phyloP scores from a whole-genome alignment of 139 green algal species.

The Chloropicon primus region DNA sequence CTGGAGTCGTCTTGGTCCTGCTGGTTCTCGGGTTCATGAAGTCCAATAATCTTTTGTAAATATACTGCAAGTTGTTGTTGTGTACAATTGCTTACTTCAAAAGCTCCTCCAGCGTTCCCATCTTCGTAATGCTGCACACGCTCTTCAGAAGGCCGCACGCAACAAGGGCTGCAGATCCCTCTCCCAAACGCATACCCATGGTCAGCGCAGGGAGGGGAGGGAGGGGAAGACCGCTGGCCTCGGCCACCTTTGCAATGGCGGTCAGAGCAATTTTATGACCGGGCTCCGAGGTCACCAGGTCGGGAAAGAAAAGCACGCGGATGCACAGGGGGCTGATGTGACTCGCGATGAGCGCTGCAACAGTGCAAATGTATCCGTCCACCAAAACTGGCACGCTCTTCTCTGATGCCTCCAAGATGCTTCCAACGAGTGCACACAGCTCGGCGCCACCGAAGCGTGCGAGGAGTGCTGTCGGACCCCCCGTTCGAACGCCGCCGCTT shows the following conservation, averaged over 20 bases:
- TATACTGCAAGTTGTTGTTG: not conserved
- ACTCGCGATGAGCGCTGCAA: not conserved
- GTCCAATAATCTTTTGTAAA: not conserved
- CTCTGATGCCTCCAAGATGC: not conserved
- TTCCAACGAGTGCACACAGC: not conserved
- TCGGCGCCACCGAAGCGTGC: not conserved
- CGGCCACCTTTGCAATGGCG: not conserved
- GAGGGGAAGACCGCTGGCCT: not conserved
- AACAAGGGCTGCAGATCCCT: not conserved
- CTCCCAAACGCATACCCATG: not conserved
- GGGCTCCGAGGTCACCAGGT: not conserved
- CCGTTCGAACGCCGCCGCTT: not conserved
- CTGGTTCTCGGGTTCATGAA: not conserved
- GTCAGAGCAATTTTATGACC: not conserved
- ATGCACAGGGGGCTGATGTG: not conserved
- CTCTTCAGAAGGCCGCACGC: not conserved
- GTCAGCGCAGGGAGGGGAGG: not conserved
- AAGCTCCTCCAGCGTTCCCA: not conserved
- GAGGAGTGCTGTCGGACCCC: not conserved
- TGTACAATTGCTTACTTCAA: too few species aligned
- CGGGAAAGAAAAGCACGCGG: not conserved
- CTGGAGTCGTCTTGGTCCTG: not conserved
- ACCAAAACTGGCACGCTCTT: not conserved
- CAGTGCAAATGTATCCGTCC: not conserved
- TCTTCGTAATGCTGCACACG: not conserved